Percentiles rank a stretch among this genome's conserved stretches.
These are phyloP conservation scores for Cadophora sp. DNA, from an alignment of 2,329 filamentous ascomycete genomes.

Conservation along the genomic window DNA sequence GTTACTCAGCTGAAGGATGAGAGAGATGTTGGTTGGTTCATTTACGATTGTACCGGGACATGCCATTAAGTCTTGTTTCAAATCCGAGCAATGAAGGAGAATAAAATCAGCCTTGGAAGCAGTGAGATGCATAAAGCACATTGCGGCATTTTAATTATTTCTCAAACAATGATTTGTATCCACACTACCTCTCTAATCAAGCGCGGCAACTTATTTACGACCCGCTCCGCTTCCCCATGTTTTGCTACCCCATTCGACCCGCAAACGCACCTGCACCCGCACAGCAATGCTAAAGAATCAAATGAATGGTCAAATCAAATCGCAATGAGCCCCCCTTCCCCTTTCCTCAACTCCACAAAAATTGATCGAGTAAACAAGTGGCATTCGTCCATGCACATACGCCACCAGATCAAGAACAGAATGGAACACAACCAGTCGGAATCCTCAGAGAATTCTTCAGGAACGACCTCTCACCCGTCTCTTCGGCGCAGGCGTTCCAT, in stretches of 20 bases:
- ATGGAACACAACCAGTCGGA: background rate
- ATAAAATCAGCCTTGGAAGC: background rate
- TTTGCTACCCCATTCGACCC: background rate
- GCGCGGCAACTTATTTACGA: background rate
- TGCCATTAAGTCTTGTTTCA: background rate
- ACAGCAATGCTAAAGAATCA: background rate
- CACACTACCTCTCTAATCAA: background rate
- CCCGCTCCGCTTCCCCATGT: background rate
- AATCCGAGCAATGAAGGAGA: background rate
- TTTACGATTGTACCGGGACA: background rate
- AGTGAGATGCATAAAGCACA: background rate
- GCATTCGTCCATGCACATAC: background rate
- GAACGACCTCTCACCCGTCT: constrained; percentile 32
- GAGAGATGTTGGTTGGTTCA: background rate
- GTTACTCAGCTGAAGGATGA: background rate
- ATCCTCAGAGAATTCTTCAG: background rate
- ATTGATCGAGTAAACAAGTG: background rate
- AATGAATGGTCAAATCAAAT: constrained; percentile 13
- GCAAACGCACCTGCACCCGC: background rate
- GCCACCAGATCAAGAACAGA: background rate
- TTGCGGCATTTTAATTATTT: background rate
- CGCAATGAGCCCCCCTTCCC: constrained; percentile 1
- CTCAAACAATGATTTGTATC: background rate
- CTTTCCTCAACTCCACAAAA: background rate
- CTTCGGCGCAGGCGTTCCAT: constrained; percentile 44